Base-by-base conservation (phyloP, 768 basidiomycete species). In the Lyophyllum shimeji region DNA sequence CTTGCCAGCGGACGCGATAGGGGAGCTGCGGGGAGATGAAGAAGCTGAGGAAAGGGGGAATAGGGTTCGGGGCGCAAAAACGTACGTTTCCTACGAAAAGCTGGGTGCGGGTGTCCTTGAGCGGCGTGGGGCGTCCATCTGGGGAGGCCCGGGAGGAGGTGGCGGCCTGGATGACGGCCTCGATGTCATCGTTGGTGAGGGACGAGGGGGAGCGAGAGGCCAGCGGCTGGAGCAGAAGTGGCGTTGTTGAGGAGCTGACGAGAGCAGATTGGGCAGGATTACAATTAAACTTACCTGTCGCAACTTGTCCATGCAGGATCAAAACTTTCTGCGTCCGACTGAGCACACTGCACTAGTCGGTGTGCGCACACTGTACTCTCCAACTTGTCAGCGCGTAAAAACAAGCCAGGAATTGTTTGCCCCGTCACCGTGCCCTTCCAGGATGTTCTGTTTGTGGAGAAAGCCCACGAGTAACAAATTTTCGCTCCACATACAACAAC, bases 1-100 rank as follows among this genome's bases (percentile, higher is more conserved):
- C 97, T 76, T 99, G 97, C 97, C 97, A 99, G 53, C 97, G 86
- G 37, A 98, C 95, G 58, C 96, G 82, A 72, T 96, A 98, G 0
- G 97, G 97, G 23, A 99, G 83, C 94, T 95, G 58, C 47, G 45
- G 58, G 40, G 50, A 42, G 40, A n/a, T n/a, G n/a, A n/a, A n/a
- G 42, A 53, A 43, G 46, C 60, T 31, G 52, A 52, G 55, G 9
- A 49, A 9, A 47, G 46, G 47, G n/a, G 39, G 15, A 53, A 52
- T 48, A 40, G 46, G 21, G 54, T n/a, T 53, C 45, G 39, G 44
- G 17, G 43, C n/a, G n/a, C 52, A 85, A 60, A 15, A 37, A 57
- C 89, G 59, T 71, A 95, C 94, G 71, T 99, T 99, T 59, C 94
- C 95, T 23, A 98, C 91, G 65, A 96, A 98, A 7, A 99, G 81